These are phyloP conservation scores for Macroventuria anomochaeta DNA, from an alignment of 2,329 filamentous ascomycete species.

Conservation along the genomic window DNA sequence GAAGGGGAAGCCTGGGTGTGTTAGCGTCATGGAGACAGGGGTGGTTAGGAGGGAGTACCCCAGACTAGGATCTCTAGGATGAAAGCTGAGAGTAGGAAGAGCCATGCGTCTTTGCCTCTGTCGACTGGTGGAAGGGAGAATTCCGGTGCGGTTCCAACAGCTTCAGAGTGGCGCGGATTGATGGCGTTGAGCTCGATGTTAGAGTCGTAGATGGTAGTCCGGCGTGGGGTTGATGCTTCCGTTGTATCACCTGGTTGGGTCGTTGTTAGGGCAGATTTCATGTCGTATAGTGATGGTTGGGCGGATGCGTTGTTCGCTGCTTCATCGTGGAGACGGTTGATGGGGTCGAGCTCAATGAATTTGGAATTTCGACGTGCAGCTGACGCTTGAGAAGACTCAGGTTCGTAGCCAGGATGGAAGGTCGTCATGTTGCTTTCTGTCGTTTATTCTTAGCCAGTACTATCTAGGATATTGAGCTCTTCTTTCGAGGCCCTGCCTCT, in stretches of 20 bases:
- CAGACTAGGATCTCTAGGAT: constrained; percentile 60
- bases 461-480: background rate
- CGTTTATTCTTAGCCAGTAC: background rate
- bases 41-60: constrained; percentile 33
- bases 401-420: background rate
- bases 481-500: background rate
- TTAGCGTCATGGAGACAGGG: constrained; percentile 6
- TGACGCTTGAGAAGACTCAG: background rate
- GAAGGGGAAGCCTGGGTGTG: constrained; percentile 66
- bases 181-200: background rate
- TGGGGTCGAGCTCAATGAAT: background rate
- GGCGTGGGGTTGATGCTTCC: constrained; percentile 30
- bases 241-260: background rate
- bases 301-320: background rate
- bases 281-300: background rate
- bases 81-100: constrained; percentile 47
- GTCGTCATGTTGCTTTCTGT: background rate
- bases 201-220: background rate
- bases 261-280: background rate
- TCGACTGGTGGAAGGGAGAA: constrained; percentile 24
- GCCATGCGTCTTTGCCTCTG: constrained; percentile 29
- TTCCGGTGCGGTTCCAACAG: background rate
- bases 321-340: background rate
- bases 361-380: background rate
- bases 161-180: background rate